These are phyloP conservation scores for Pyrus bretschneideri DNA, from an alignment of 306 rosid genomes.

Conservation along the genomic window DNA sequence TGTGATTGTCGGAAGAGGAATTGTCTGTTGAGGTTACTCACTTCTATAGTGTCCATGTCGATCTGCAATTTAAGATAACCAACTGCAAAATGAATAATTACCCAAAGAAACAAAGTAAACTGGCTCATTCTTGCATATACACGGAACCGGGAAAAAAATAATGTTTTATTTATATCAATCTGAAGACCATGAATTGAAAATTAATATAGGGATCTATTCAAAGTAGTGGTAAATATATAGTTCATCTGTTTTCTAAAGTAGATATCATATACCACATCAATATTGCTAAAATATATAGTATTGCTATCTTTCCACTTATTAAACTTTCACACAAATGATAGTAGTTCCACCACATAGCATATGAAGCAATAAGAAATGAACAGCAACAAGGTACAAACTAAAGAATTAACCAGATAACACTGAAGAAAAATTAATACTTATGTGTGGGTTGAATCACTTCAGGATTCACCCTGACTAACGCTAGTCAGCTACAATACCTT, in stretches of 20 bases:
- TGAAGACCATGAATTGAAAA: neutral
- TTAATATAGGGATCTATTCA: neutral
- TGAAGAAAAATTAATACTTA: too few species aligned
- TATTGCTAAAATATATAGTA: neutral
- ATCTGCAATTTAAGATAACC: conserved; percentile 51
- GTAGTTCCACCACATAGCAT: neutral
- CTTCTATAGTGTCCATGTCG: conserved; percentile 99
- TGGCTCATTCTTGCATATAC: conserved; percentile 9
- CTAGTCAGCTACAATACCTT: neutral
- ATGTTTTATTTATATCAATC: neutral
- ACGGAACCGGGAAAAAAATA: neutral
- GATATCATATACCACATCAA: neutral
- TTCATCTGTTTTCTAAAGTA: neutral
- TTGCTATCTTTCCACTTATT: too few species aligned
- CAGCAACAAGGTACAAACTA: neutral
- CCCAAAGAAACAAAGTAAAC: neutral
- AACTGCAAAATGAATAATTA: neutral
- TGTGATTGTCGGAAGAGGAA: conserved; percentile 95
- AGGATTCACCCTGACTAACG: neutral
- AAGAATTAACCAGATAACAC: too few species aligned
- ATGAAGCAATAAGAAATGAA: neutral
- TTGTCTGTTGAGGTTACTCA: conserved; percentile 97
- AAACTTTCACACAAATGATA: neutral
- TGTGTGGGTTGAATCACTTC: neutral
- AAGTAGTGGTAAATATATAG: neutral